Percentiles rank a stretch among this genome's conserved stretches.
Conservation (phyloP, 192 early-diverging fungal genomes). For the Coemansia sp. region DNA sequence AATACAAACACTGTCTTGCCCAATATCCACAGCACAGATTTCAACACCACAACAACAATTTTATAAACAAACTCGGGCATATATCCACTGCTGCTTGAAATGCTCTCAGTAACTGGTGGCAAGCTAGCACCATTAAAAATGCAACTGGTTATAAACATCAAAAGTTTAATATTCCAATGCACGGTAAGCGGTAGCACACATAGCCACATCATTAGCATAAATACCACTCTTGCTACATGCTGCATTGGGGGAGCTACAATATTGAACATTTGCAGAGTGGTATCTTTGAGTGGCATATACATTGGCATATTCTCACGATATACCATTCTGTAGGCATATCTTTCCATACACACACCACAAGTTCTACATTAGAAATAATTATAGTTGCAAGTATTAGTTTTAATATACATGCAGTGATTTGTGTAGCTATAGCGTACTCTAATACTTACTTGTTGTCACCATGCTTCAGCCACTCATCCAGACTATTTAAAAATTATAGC, state of each 20-base stretch:
- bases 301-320: background rate
- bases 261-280: conserved; percentile 31
- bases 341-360: conserved; percentile 6
- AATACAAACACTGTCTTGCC: background rate
- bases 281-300: conserved; percentile 26
- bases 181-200: conserved; percentile 71
- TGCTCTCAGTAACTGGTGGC: background rate
- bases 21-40: background rate
- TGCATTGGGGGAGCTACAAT: conserved; percentile 25
- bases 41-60: background rate
- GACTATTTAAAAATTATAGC: conserved; percentile 23
- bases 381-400: background rate
- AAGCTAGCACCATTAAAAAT: background rate
- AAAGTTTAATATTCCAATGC: conserved; percentile 50
- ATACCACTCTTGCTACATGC: background rate
- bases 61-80: background rate
- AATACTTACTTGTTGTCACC: conserved; percentile 59
- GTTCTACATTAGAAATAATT: background rate
- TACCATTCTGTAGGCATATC: conserved; percentile 6
- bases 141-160: background rate
- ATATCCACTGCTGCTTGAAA: background rate
- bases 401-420: background rate
- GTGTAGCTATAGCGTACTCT: background rate
- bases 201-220: conserved; percentile 70
- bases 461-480: conserved; percentile 74